Percentiles rank a stretch among this genome's conserved stretches.
These are phyloP conservation scores for Lasiodiplodia sp. DNA, from an alignment of 2,329 filamentous ascomycete species.

Conservation along the genomic window DNA sequence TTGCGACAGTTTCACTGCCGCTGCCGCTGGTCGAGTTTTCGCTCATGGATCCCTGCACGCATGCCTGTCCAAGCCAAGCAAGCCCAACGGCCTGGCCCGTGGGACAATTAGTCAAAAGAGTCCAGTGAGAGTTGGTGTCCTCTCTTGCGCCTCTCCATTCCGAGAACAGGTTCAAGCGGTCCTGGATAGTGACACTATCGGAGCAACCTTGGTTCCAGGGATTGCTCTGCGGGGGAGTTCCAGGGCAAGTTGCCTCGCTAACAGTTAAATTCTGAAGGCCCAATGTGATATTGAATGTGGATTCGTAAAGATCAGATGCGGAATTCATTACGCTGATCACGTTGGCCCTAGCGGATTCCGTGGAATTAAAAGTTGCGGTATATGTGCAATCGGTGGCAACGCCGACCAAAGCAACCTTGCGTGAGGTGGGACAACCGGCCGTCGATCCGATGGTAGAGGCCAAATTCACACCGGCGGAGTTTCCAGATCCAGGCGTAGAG, in stretches of 20 bases:
- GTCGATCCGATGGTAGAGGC: slow-evolving; percentile 79
- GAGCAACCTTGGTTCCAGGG: slow-evolving; percentile 86
- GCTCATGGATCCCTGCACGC: slow-evolving; percentile 63
- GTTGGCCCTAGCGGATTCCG: slow-evolving; percentile 71
- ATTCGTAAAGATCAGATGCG: slow-evolving; percentile 87
- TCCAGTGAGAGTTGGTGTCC: slow-evolving; percentile 94
- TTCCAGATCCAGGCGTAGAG: slow-evolving; percentile 71
- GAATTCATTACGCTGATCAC: slow-evolving; percentile 85
- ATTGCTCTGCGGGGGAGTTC: slow-evolving; percentile 68
- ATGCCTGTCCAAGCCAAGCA: slow-evolving; percentile 91
- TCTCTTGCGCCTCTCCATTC: slow-evolving; percentile 79
- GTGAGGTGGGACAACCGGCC: slow-evolving; percentile 84
- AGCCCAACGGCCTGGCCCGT: slow-evolving; percentile 87
- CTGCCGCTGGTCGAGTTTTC: slow-evolving; percentile 49
- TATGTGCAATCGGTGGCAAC: slow-evolving; percentile 95
- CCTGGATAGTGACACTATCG: slow-evolving; percentile 67
- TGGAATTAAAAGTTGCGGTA: slow-evolving; percentile 72
- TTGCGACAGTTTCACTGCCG: slow-evolving; percentile 73
- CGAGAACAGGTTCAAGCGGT: slow-evolving; percentile 87
- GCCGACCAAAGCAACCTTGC: slow-evolving; percentile 89
- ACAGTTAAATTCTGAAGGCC: slow-evolving; percentile 87
- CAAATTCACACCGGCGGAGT: slow-evolving; percentile 82
- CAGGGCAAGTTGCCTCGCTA: slow-evolving; percentile 76
- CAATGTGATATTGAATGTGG: slow-evolving; percentile 91
- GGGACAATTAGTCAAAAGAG: slow-evolving; percentile 80